Evolutionary conservation across 345 rosid species (phyloP), one percentile per base, ranked within the genome.

Genomic region (Cochlearia excelsa): DNA sequence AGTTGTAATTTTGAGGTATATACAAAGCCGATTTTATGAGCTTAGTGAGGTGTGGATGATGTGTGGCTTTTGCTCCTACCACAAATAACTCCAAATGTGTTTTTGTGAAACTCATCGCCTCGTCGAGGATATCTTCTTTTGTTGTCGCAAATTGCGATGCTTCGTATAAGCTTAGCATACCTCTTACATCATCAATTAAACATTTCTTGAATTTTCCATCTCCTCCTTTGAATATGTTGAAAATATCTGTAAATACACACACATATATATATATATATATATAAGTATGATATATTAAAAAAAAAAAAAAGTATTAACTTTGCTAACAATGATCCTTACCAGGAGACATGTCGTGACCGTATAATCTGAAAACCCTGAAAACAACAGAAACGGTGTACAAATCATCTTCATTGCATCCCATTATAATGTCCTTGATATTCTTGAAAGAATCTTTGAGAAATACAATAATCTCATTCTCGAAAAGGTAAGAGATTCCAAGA

Each of bases 91-190:
- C 42, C 43, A 52, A 35, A 42, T 52, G 57, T 34, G 34, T 52
- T 11, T 52, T 5, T 6, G 57, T 52, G 42, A 34, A 34, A 7
- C 2, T 5, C 57, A 52, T 34, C 35, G 42, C 57, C 35, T 52
- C 42, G 6, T 52, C 57, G 2, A 52, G n/a, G 57, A 52, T 52
- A 6, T 16, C 42, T 34, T 52, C 57, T 34, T 28, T 23, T 1
- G 0, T 23, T 2, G 57, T 34, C 30, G 42, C 42, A 35, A 34
- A 26, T 7, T 52, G 42, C 3, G 57, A 34, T 1, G 57, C 57
- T 52, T 52, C 57, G n/a, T 52, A 52, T 6, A 52, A 52, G 42
- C 57, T 52, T 16, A 52, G 57, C 57, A 52, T 34, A 52, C 57
- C 57, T 52, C 57, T 52, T 34, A 35, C 29, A 35, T 52, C 57